Percentiles rank a stretch among this genome's conserved stretches.
These are phyloP conservation scores for Botryosphaeria agaves DNA, from an alignment of 2,329 filamentous ascomycete species.

Conservation along the genomic window DNA sequence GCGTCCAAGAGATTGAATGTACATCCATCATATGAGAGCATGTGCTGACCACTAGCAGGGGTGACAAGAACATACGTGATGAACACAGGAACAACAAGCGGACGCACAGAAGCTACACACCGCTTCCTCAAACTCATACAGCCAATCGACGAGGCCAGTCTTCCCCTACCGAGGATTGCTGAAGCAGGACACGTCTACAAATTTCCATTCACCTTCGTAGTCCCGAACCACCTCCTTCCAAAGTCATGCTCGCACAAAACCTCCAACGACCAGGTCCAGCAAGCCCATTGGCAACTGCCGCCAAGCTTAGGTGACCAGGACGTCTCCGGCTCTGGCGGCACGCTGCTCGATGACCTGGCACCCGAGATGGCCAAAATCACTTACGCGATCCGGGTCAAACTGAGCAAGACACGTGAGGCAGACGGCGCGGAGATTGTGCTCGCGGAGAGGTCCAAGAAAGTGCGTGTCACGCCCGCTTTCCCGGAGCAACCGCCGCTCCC, in stretches of 20 bases:
- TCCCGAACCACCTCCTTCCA: conserved; percentile 42
- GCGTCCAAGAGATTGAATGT: not conserved
- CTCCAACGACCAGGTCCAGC: conserved; percentile 31
- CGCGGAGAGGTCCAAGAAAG: conserved; percentile 33
- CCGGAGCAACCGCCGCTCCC: conserved; percentile 44
- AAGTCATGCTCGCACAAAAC: conserved; percentile 38
- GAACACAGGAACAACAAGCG: conserved; percentile 31
- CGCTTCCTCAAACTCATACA: conserved; percentile 45
- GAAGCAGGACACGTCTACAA: conserved; percentile 37
- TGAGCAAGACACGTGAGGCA: conserved; percentile 21
- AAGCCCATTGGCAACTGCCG: conserved; percentile 40
- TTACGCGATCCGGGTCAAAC: conserved; percentile 35
- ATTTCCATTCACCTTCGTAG: conserved; percentile 46
- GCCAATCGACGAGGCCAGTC: conserved; percentile 34
- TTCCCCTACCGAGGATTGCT: conserved; percentile 37
- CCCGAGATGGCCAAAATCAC: conserved; percentile 44
- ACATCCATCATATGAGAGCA: too few species aligned
- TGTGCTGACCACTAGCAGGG: conserved; percentile 18
- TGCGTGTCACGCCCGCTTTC: conserved; percentile 41
- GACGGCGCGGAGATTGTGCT: conserved; percentile 25
- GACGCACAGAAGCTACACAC: conserved; percentile 37
- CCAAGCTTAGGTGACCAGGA: conserved; percentile 43
- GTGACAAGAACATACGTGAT: conserved; percentile 33
- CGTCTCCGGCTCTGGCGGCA: conserved; percentile 30
- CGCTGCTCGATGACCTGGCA: conserved; percentile 40